A percentile compares a stretch with the other conserved stretches of the same genome.
Conservation (phyloP, 2,329 filamentous ascomycete species). For the Salinomyces thailandicus region DNA sequence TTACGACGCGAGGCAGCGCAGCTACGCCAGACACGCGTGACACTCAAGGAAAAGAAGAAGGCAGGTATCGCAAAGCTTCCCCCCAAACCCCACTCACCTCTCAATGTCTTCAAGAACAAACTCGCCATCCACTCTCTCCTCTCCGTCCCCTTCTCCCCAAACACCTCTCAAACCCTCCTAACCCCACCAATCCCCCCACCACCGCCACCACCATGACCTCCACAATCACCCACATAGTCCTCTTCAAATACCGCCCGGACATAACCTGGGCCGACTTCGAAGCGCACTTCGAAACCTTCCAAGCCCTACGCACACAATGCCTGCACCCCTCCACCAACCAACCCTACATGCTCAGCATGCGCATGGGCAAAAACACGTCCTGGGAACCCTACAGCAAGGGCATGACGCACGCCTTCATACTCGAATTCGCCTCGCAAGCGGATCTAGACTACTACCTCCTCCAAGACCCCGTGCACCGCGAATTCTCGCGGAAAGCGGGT, state of each 20-base stretch:
- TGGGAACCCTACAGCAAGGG: conserved; percentile 26
- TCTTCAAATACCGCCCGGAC: conserved; percentile 25
- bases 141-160: too few relatives aligned
- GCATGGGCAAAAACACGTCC: conserved; percentile 26
- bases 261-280: conserved; percentile 26
- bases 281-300: conserved; percentile 24
- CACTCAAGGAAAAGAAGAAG: too few relatives aligned
- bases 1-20: too few relatives aligned
- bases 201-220: conserved; percentile 6
- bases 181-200: background rate
- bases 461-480: conserved; percentile 22
- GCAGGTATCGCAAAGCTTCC: too few relatives aligned
- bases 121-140: too few relatives aligned
- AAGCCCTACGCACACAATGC: conserved; percentile 18
- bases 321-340: conserved; percentile 17
- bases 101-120: too few relatives aligned
- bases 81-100: too few relatives aligned
- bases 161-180: too few relatives aligned
- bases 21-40: too few relatives aligned
- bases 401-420: conserved; percentile 27
- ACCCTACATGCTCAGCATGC: conserved; percentile 25
- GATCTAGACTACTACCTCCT: conserved; percentile 28
- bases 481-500: conserved; percentile 21
- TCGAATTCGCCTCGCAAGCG: conserved; percentile 26
- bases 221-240: conserved; percentile 27